Base-by-base conservation (phyloP, 1,284 basidiomycete genomes). In the Ganoderma lingzhi region DNA sequence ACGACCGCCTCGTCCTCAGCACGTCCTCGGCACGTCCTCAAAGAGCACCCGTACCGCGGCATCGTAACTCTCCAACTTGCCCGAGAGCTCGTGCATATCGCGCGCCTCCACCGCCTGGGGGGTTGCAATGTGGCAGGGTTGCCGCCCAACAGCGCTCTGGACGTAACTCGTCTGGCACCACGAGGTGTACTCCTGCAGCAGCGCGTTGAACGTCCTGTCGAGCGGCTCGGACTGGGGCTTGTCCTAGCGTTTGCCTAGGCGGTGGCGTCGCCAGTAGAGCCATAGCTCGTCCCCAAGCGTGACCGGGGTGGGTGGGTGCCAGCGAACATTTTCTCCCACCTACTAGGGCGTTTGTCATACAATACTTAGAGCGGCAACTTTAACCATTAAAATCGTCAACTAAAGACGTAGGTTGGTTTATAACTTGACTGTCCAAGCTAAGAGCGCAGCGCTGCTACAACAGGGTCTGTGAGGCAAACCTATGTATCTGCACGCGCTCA, bases 11-110 rank as follows among this genome's bases (percentile, higher is more conserved):
- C 48, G 23, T 8, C 10, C 48, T 19, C 39, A 8, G 65, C 65
- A 66, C 28, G 37, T 23, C 8, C 12, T 17, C 59, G 62, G 48
- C 23, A 39, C 48, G 19, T 42, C 15, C 9, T 35, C 48, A n/a
- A 62, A 53, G 17, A 66, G 39, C 37, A 23, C 10, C 8, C 41
- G 28, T 17, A 66, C 30, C 15, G 65, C n/a, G n/a, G n/a, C 65
- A 9, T 14, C 32, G 28, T 61, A 39, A 39, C 41, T 9, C n/a
- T 44, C 30, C 37, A 62, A 9, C 51, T 44, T 39, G 23, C n/a
- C 15, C 45, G 65, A 60, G 10, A 66, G 23, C 35, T 65, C 42
- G 32, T 9, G 17, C 10, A 45, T 15, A 15, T 28, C 14, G 28
- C 14, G 23, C 28, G 39, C 28, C n/a, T 28, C 23, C 1, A 58